Conservation (phyloP, 2,329 filamentous ascomycete genomes). For the Hypoxylon sp. region DNA sequence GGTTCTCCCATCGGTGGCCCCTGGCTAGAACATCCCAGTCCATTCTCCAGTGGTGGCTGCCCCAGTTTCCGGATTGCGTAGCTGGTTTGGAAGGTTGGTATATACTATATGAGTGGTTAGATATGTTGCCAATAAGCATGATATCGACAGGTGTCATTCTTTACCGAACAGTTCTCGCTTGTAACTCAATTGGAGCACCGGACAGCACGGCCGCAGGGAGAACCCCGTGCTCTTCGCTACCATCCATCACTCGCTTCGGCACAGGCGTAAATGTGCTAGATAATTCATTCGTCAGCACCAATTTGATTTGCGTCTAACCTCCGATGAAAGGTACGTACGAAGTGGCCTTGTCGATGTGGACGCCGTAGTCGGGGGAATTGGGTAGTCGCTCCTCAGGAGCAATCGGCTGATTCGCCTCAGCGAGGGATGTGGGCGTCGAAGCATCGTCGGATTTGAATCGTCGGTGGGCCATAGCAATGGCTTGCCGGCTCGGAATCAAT, state of each 20-base stretch:
- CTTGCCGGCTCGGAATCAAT: constrained; percentile 50
- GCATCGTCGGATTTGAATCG: constrained; percentile 60
- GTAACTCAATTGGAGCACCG: constrained; percentile 91
- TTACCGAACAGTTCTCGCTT: constrained; percentile 93
- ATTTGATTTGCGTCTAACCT: neutral
- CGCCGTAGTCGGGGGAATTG: constrained; percentile 85
- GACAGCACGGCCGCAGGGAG: constrained; percentile 88
- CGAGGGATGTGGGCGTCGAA: constrained; percentile 54
- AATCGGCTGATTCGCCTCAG: constrained; percentile 49
- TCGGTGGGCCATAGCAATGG: constrained; percentile 59
- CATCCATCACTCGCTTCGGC: constrained; percentile 89
- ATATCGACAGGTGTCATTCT: constrained; percentile 44
- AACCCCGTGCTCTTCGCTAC: constrained; percentile 80
- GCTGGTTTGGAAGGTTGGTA: constrained; percentile 93
- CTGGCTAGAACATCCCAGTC: constrained; percentile 96
- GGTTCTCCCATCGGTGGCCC: constrained; percentile 98
- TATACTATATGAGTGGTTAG: constrained; percentile 70
- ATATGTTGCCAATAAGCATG: neutral
- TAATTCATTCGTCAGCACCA: constrained; percentile 21
- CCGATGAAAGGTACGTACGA: constrained; percentile 72
- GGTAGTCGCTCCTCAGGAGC: constrained; percentile 55
- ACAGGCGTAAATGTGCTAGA: constrained; percentile 88
- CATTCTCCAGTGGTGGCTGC: constrained; percentile 90
- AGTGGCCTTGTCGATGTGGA: constrained; percentile 85
- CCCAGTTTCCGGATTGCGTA: constrained; percentile 93